phyloP scores from a whole-genome alignment of 2,329 filamentous ascomycete species.

The Hypoxylon sp. region DNA sequence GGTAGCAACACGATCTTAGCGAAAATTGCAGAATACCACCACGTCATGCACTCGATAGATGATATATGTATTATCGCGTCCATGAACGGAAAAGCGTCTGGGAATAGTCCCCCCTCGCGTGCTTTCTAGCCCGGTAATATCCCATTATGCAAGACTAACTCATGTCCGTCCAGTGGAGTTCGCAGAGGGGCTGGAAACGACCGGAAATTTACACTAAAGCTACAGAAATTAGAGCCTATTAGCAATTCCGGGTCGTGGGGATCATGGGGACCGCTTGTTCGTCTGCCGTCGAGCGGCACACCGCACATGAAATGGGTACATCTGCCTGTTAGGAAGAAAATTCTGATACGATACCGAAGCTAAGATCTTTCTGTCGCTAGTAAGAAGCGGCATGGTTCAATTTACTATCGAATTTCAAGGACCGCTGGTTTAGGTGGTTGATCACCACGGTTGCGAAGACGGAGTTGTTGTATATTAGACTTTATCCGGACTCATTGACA shows the following conservation, averaged over 20 bases:
- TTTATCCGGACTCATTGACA: conserved; percentile 39
- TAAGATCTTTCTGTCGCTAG: conserved; percentile 26
- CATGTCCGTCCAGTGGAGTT: conserved; percentile 29
- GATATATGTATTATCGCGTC: conserved; percentile 30
- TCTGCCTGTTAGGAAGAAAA: conserved; percentile 36
- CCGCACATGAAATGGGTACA: conserved; percentile 39
- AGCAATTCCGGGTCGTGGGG: conserved; percentile 41
- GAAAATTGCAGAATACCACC: conserved; percentile 31
- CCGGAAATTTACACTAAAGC: conserved; percentile 27
- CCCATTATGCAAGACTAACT: conserved; percentile 24
- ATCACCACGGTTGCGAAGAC: conserved; percentile 27
- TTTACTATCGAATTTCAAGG: conserved; percentile 19
- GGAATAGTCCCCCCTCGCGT: conserved; percentile 10
- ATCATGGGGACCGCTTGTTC: conserved; percentile 38
- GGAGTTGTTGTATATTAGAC: conserved; percentile 28
- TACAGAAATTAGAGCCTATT: conserved; percentile 23
- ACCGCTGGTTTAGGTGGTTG: conserved; percentile 17
- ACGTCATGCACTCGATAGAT: conserved; percentile 29
- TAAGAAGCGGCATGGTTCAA: conserved; percentile 7
- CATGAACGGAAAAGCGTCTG: conserved; percentile 7
- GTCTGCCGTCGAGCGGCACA: conserved; percentile 18
- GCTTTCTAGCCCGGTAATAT: conserved; percentile 37
- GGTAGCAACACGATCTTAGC: conserved; percentile 33
- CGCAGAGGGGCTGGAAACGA: conserved; percentile 24
- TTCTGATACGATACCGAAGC: conserved; percentile 36